phyloP scores from a whole-genome alignment of 441 rosid genomes.

The Jatropha podagrica region DNA sequence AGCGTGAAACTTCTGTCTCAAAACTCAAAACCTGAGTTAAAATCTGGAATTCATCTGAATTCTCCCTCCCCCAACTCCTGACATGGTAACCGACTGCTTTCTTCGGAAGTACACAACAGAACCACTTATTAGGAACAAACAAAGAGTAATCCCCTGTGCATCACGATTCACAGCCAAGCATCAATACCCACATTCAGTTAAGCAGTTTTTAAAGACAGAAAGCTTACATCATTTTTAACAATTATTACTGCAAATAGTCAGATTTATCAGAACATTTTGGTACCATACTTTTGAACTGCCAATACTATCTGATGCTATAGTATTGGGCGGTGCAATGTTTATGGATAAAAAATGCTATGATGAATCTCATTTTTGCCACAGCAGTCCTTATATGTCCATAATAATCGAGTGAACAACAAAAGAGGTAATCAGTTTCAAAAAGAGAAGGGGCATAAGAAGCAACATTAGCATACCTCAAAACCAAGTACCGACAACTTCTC shows the following conservation, averaged over 20 bases:
- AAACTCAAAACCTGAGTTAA: slow-evolving; percentile 17
- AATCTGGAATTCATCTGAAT: slow-evolving; percentile 67
- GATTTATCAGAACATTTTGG: not conserved
- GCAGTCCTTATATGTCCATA: not conserved
- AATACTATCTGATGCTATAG: too few species aligned
- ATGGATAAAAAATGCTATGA: not conserved
- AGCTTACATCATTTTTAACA: slow-evolving; percentile 2
- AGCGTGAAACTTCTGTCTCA: not conserved
- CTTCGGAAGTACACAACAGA: slow-evolving; percentile 57
- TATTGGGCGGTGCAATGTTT: not conserved
- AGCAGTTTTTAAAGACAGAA: not conserved
- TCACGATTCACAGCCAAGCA: slow-evolving; percentile 2
- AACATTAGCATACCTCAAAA: slow-evolving; percentile 65
- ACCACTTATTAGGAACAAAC: slow-evolving; percentile 56
- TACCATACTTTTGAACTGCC: not conserved
- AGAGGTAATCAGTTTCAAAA: slow-evolving; percentile 6
- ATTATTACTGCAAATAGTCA: not conserved
- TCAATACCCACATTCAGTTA: not conserved
- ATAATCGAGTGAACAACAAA: not conserved
- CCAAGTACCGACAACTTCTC: slow-evolving; percentile 76
- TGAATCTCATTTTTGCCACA: not conserved
- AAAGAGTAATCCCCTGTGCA: slow-evolving; percentile 52
- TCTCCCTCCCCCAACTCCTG: slow-evolving; percentile 65
- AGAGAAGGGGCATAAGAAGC: slow-evolving; percentile 3
- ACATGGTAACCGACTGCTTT: slow-evolving; percentile 50